Evolutionary conservation across 2,329 filamentous ascomycete species (phyloP), one percentile per base, ranked within the genome.

Genomic region (Colletotrichum navitas): DNA sequence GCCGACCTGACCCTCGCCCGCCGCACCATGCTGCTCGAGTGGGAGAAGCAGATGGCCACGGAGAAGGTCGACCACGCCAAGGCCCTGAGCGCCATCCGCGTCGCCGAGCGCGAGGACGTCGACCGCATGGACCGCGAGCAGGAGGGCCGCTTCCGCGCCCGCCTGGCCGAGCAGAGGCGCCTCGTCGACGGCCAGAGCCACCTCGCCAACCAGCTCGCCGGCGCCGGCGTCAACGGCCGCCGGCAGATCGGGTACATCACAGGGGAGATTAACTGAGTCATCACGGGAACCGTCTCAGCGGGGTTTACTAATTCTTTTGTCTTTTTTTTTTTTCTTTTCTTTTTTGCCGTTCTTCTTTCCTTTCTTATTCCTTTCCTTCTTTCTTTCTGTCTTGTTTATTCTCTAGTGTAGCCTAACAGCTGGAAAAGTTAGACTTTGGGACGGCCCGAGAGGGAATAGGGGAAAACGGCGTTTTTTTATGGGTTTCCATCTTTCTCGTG

Each of bases 161-260:
- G 87, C 21, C 77, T 89, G 11, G 81, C 82, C 63, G 85, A 87
- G 76, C 87, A 89, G 78, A 84, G 82, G 79, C 82, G 82, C 75
- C 76, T 89, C 69, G 85, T 87, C 11, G 83, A 86, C 56, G 82
- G 81, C 58, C 83, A 85, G 80, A 79, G 76, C 59, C 72, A 74
- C 47, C 77, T 85, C 10, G 83, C 83, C 24, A 77, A 77, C 45
- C 81, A 78, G 66, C 74, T 84, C 52, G 77, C 78, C 5, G 74
- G 67, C 43, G 74, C 74, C 24, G 79, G 79, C 36, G 78, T 80
- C 8, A 78, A 79, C n/a, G 78, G 78, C 52, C 79, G 85, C 75
- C 82, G 84, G 73, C 86, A 88, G 80, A 86, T 89, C 80, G 88
- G 88, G n/a, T 89, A 84, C 74, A 82, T 90, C 41, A 85, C 85